A percentile compares a stretch with the other conserved stretches of the same genome.
Evolutionary conservation across 140 eudicot species (phyloP).

Genomic region (Cichorium intybus): DNA sequence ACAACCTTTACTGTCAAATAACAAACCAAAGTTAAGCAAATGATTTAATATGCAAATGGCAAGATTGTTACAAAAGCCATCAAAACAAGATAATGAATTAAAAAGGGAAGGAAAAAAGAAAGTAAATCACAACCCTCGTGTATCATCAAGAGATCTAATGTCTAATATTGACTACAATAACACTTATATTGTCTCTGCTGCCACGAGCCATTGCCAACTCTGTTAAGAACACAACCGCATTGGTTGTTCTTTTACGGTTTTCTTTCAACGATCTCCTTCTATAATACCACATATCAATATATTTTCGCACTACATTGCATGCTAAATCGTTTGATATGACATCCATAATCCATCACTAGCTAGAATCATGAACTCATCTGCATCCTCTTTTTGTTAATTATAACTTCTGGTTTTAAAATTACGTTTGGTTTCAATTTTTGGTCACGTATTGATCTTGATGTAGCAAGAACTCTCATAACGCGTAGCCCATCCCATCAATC

Average conservation of each 20-base stretch:
- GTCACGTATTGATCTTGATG: slow-evolving; percentile 89
- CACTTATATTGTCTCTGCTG: slow-evolving; percentile 74
- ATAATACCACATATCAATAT: too few species aligned
- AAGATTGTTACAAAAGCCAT: slow-evolving; percentile 12
- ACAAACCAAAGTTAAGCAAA: background rate
- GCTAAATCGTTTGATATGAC: too few species aligned
- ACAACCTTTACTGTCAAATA: background rate
- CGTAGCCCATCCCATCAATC: too few species aligned
- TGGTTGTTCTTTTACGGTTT: too few species aligned
- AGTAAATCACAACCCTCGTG: background rate
- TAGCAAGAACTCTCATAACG: too few species aligned
- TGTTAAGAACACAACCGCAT: slow-evolving; percentile 54
- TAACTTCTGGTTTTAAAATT: slow-evolving; percentile 63
- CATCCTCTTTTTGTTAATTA: slow-evolving; percentile 24
- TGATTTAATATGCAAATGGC: slow-evolving; percentile 8
- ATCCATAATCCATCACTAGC: too few species aligned
- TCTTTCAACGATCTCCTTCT: too few species aligned
- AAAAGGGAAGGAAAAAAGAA: background rate
- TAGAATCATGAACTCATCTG: too few species aligned
- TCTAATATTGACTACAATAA: slow-evolving; percentile 41
- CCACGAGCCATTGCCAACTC: slow-evolving; percentile 73
- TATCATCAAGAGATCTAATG: slow-evolving; percentile 3
- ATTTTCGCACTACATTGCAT: too few species aligned
- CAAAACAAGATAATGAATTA: too few species aligned
- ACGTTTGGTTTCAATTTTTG: slow-evolving; percentile 66